Percentiles rank a stretch among this genome's conserved stretches.
phyloP scores from a whole-genome alignment of 2,329 filamentous ascomycete genomes.

The Lasiodiplodia citricola region DNA sequence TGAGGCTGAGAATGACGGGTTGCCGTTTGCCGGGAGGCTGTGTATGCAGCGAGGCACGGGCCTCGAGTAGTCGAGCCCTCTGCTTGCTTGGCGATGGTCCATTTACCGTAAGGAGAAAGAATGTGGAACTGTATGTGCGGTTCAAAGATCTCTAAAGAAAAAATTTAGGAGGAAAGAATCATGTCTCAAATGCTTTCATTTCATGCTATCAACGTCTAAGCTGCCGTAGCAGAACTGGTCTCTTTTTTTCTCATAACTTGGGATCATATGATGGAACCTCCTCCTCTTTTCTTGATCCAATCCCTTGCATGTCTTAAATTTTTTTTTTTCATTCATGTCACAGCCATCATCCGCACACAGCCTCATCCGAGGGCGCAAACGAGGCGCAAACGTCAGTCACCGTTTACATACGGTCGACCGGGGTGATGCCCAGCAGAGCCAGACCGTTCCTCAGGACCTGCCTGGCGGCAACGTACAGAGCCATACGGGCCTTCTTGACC shows the following conservation, averaged over 20 bases:
- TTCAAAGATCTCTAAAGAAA: not conserved
- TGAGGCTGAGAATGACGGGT: too few species aligned
- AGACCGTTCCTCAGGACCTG: constrained; percentile 83
- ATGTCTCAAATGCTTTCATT: constrained; percentile 10
- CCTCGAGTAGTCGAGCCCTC: too few species aligned
- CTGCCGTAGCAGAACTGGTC: not conserved
- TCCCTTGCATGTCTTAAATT: not conserved
- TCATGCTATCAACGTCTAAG: not conserved
- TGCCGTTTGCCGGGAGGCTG: too few species aligned
- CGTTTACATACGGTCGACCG: constrained; percentile 65
- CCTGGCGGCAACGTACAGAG: constrained; percentile 76
- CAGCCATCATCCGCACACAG: not conserved
- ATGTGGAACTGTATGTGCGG: not conserved
- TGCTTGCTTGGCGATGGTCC: too few species aligned
- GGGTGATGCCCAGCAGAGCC: constrained; percentile 76
- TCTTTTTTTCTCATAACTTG: constrained; percentile 1
- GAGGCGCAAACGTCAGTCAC: not conserved
- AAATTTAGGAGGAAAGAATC: not conserved
- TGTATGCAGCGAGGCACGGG: too few species aligned
- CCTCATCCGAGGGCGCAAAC: not conserved
- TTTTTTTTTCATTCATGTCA: not conserved
- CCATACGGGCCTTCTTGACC: constrained; percentile 73
- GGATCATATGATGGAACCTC: not conserved
- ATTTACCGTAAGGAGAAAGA: too few species aligned
- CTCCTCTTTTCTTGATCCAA: not conserved